Conservation (phyloP, 495 filamentous ascomycete species). For the Thozetella sp. region DNA sequence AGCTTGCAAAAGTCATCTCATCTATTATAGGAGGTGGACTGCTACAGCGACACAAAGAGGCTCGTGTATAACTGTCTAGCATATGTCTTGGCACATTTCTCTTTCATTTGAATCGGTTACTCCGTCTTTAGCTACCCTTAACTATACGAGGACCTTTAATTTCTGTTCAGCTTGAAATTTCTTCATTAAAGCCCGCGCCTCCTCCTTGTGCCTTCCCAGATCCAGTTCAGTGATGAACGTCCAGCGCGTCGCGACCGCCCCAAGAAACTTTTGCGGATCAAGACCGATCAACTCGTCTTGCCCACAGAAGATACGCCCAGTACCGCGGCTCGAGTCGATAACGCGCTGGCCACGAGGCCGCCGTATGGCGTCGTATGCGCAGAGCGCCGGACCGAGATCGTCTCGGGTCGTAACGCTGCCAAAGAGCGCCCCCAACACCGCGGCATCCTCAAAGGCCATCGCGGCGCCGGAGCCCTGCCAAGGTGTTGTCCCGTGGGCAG, state of each 20-base stretch:
- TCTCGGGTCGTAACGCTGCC: not conserved
- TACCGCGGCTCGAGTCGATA: not conserved
- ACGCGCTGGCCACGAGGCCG: slow-evolving; percentile 17
- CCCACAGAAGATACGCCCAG: not conserved
- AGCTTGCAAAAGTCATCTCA: too few relatives aligned
- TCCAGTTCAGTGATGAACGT: not conserved
- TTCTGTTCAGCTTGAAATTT: too few relatives aligned
- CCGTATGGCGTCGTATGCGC: not conserved
- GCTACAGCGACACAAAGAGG: too few relatives aligned
- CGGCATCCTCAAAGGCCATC: slow-evolving; percentile 36
- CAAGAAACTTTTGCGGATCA: not conserved
- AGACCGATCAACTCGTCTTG: not conserved
- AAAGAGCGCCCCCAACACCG: slow-evolving; percentile 10
- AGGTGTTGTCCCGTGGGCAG: slow-evolving; percentile 30
- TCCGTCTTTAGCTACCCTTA: too few relatives aligned
- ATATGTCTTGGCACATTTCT: too few relatives aligned
- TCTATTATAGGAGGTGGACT: too few relatives aligned
- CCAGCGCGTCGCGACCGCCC: not conserved
- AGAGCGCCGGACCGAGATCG: not conserved
- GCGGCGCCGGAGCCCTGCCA: slow-evolving; percentile 26
- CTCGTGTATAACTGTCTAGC: too few relatives aligned
- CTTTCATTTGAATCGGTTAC: too few relatives aligned
- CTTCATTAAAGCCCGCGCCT: not conserved
- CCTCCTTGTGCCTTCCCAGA: not conserved
- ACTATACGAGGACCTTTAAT: too few relatives aligned